phyloP scores from a whole-genome alignment of 257 asterid species.

The Craterostigma plantagineum region DNA sequence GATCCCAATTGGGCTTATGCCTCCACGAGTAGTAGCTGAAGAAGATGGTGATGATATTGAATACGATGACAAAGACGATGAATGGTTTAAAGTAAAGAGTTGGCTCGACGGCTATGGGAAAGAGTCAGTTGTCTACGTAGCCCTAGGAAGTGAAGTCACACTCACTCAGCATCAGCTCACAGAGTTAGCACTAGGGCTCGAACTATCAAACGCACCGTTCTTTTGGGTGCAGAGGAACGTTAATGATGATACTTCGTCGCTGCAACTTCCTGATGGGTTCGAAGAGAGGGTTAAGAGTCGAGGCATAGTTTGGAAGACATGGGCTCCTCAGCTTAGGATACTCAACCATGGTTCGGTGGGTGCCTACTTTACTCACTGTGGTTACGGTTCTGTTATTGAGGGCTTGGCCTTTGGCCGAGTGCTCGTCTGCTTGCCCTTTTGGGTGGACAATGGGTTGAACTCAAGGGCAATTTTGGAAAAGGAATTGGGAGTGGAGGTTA shows the following conservation, averaged over 20 bases:
- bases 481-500: conserved; percentile 10
- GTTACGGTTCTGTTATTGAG: conserved; percentile 31
- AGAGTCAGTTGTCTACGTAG: conserved; percentile 13
- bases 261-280: conserved; percentile 17
- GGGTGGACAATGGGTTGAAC: conserved; percentile 20
- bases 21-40: conserved; percentile 11
- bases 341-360: conserved; percentile 30
- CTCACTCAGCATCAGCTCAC: conserved; percentile 12
- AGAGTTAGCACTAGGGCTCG: conserved; percentile 30
- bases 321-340: conserved; percentile 34
- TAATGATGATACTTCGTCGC: neutral
- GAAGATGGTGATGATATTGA: too few relatives aligned
- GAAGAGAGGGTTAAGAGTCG: conserved; percentile 16
- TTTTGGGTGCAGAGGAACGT: conserved; percentile 27
- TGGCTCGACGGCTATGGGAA: conserved; percentile 13
- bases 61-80: neutral
- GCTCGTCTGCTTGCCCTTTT: conserved; percentile 17
- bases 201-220: conserved; percentile 18
- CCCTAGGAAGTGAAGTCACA: conserved; percentile 20
- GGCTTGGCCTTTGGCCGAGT: conserved; percentile 18
- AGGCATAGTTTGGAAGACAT: conserved; percentile 26
- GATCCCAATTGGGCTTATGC: conserved; percentile 19
- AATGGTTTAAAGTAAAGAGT: conserved; percentile 10
- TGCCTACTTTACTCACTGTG: conserved; percentile 33
- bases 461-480: conserved; percentile 11